Evolutionary conservation across 2,329 filamentous ascomycete genomes (phyloP), one percentile per base, ranked within the genome.

Genomic region (Colletotrichum lindemuthianum): DNA sequence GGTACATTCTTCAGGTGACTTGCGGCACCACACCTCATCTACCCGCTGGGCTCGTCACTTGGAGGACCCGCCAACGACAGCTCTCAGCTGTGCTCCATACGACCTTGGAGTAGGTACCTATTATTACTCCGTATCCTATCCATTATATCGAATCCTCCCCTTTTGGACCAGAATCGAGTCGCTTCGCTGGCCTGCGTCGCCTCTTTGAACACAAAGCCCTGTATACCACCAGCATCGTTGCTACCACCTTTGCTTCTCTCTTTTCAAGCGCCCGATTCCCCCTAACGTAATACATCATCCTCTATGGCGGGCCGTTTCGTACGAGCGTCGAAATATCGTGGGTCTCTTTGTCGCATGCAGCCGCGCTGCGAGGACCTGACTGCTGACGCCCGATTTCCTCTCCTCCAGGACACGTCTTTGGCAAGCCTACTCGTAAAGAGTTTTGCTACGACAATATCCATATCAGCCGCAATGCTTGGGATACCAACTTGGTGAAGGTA

Each of bases 391-490:
- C 47, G 32, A 49, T 33, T 43, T n/a, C 40, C 11, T 47, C 32
- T 47, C 56, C 32, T 69, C 60, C 79, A 97, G 95, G 95, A 85
- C 96, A 99, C 86, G 92, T 99, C 82, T 99, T 97, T 84, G 96
- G 96, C 77, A 96, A 96, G 82, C 83, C 93, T 68, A 96, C 94
- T 70, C 90, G 92, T 81, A 97, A 97, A 87, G 96, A 99, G 79
- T 92, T 92, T 86, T 97, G 94, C 85, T 99, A 98, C 82, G 96
- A 99, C 80, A 98, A 98, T 80, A 84, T 99, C 71, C 92, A 93
- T 77, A 93, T 99, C 79, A 97, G 93, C 75, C 92, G 91, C 80
- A 99, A 99, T 89, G 96, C 96, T 60, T 99, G 96, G 96, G 96
- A 99, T 79, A 97, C 94, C 74, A 99, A 99, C 82, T 84, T 99